phyloP scores from a whole-genome alignment of 75 land plant species.

The Selaginella moellendorffii region DNA sequence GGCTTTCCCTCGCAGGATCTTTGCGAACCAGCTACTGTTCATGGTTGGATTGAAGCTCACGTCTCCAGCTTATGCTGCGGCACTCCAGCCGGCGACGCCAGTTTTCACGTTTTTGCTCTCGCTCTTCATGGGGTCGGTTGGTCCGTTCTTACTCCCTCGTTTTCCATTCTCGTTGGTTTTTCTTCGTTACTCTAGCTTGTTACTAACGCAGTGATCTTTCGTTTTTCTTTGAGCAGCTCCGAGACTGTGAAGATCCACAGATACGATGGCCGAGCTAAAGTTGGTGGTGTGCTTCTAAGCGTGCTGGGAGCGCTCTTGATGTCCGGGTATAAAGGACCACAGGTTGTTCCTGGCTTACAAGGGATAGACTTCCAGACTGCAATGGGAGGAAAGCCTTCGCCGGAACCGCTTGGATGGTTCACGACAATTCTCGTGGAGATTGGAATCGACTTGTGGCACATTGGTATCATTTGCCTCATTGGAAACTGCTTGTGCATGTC shows the following conservation, averaged over 20 bases:
- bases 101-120: conserved; percentile 78
- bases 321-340: conserved; percentile 61
- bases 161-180: neutral
- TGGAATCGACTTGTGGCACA: conserved; percentile 63
- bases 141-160: neutral
- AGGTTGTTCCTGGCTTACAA: conserved; percentile 39
- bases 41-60: conserved; percentile 79
- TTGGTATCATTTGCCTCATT: conserved; percentile 80
- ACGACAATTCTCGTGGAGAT: conserved; percentile 30
- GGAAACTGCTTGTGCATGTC: conserved; percentile 93
- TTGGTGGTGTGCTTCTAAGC: conserved; percentile 58
- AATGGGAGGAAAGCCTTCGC: conserved; percentile 45
- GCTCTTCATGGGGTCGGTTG: conserved; percentile 58
- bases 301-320: conserved; percentile 66
- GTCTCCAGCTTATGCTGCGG: conserved; percentile 87
- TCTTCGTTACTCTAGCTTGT: neutral
- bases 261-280: conserved; percentile 54
- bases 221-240: conserved; percentile 33
- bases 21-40: conserved; percentile 86
- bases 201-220: neutral
- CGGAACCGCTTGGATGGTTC: conserved; percentile 71
- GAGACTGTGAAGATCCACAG: conserved; percentile 49
- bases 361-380: conserved; percentile 30
- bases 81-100: conserved; percentile 81
- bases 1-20: conserved; percentile 35